Evolutionary conservation across 2,329 filamentous ascomycete genomes (phyloP).

Genomic region (Rosellinia necatrix): DNA sequence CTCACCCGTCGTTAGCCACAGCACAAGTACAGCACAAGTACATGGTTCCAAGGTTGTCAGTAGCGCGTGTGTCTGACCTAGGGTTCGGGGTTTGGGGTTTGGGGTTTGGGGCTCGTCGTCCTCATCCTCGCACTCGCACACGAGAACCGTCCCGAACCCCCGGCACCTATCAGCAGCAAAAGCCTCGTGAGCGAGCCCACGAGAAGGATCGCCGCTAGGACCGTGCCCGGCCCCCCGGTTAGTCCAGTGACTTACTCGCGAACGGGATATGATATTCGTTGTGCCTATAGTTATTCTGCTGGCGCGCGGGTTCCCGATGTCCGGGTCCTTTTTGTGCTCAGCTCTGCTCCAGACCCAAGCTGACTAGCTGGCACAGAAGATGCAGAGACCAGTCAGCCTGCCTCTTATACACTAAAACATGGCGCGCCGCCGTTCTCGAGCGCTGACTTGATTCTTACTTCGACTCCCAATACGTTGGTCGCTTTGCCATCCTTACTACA

Average conservation of each 20-base stretch:
- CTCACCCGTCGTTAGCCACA: too few species aligned
- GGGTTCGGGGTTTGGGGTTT: too few species aligned
- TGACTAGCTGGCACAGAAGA: not conserved
- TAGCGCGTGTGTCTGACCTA: too few species aligned
- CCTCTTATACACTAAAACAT: constrained; percentile 1
- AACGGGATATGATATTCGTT: not conserved
- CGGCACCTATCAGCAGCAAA: not conserved
- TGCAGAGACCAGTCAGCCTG: not conserved
- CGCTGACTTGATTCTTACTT: too few species aligned
- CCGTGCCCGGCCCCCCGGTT: not conserved
- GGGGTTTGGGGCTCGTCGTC: not conserved
- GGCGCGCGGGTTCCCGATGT: not conserved
- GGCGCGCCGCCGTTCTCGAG: not conserved
- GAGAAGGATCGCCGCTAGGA: constrained; percentile 7
- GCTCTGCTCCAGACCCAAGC: not conserved
- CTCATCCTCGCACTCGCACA: too few species aligned
- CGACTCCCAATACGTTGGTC: too few species aligned
- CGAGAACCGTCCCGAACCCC: too few species aligned
- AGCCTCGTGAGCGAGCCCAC: too few species aligned
- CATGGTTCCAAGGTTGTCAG: too few species aligned
- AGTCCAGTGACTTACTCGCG: not conserved
- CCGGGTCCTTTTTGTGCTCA: constrained; percentile 2
- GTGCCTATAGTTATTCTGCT: not conserved
- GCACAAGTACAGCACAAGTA: too few species aligned
- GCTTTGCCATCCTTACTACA: too few species aligned